Percentiles rank a stretch among this genome's conserved stretches.
Evolutionary conservation across 2,329 filamentous ascomycete species (phyloP).

Genomic region (Aspergillus sp.): DNA sequence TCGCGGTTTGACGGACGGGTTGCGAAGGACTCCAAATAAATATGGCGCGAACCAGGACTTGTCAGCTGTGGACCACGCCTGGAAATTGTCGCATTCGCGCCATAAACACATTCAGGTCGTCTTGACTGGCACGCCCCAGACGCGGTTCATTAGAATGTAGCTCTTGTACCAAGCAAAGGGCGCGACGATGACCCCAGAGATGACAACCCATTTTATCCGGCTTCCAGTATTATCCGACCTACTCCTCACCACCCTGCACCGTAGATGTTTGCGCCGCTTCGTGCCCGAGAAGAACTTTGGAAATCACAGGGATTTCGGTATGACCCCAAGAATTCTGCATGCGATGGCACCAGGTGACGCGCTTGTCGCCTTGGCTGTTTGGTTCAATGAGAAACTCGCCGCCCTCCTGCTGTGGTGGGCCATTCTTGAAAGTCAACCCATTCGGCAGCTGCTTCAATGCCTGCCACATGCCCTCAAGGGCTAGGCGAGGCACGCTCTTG

Average conservation of each 20-base stretch:
- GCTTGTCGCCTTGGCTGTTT: constrained; percentile 16
- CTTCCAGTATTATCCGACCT: not conserved
- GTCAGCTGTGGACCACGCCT: too few relatives aligned
- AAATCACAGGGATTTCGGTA: constrained; percentile 56
- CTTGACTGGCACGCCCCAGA: not conserved
- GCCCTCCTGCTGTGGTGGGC: constrained; percentile 68
- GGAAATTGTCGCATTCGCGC: not conserved
- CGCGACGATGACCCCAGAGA: not conserved
- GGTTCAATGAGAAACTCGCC: constrained; percentile 75
- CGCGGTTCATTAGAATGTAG: not conserved
- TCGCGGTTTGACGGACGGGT: too few relatives aligned
- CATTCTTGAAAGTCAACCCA: constrained; percentile 62
- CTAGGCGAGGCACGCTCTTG: constrained; percentile 46
- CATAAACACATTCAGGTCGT: not conserved
- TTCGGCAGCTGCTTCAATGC: constrained; percentile 58
- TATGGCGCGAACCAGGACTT: too few relatives aligned
- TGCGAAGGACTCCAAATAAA: too few relatives aligned
- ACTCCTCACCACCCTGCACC: too few relatives aligned
- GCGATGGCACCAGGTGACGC: constrained; percentile 74
- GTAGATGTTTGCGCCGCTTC: not conserved
- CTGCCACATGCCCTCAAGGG: constrained; percentile 57
- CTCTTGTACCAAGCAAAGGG: not conserved
- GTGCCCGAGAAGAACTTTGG: not conserved
- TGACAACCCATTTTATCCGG: not conserved
- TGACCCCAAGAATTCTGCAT: constrained; percentile 81